Evolutionary conservation across 176 grass and related monocot species (phyloP).

Genomic region (Avena atlantica): DNA sequence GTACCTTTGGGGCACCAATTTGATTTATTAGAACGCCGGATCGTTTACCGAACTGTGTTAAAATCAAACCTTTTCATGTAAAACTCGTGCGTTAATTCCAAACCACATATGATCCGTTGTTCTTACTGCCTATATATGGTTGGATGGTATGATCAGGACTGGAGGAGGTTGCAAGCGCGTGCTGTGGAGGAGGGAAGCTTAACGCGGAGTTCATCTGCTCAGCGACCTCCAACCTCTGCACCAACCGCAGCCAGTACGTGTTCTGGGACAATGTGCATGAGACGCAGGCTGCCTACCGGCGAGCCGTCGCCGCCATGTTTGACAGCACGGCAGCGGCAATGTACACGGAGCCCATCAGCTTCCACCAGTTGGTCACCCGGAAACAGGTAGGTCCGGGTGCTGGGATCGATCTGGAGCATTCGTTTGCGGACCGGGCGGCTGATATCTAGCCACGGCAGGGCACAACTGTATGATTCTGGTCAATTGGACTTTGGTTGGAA

Average conservation of each 20-base stretch:
- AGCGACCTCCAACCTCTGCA: not conserved
- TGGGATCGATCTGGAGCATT: not conserved
- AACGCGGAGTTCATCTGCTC: conserved; percentile 43
- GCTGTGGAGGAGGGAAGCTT: conserved; percentile 48
- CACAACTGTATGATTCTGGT: not conserved
- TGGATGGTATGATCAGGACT: conserved; percentile 22
- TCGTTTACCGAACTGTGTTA: not conserved
- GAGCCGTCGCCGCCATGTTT: conserved; percentile 15
- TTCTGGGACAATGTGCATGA: conserved; percentile 59
- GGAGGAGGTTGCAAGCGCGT: conserved; percentile 17
- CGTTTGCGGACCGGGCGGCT: not conserved
- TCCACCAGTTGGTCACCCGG: conserved; percentile 10
- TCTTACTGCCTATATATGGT: not conserved
- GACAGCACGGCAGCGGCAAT: not conserved
- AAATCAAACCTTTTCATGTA: not conserved
- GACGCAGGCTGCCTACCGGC: conserved; percentile 34
- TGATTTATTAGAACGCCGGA: not conserved
- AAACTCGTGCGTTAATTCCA: not conserved
- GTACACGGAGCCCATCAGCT: conserved; percentile 30
- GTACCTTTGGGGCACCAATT: not conserved
- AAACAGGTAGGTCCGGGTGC: not conserved
- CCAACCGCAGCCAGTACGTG: conserved; percentile 36
- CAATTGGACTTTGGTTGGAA: not conserved
- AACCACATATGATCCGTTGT: not conserved
- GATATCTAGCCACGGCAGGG: not conserved